These are phyloP conservation scores for Xylaria nigripes DNA, from an alignment of 495 filamentous ascomycete genomes.

Conservation along the genomic window DNA sequence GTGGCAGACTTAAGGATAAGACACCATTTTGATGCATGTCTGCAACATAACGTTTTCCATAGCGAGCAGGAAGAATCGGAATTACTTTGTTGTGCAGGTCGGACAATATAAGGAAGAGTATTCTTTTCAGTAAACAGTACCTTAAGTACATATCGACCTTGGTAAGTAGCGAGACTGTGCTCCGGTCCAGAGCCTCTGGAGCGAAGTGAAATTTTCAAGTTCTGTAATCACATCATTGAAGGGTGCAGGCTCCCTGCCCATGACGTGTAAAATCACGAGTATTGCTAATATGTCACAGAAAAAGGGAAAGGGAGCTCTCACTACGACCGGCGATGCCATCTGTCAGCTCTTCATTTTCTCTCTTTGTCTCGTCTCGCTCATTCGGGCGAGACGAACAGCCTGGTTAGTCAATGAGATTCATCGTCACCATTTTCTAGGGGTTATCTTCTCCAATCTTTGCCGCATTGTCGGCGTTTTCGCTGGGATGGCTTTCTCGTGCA, in stretches of 20 bases:
- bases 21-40: no score
- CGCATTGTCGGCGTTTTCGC: background rate
- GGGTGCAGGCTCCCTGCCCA: no score
- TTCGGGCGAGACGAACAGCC: conserved; percentile 11
- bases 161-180: no score
- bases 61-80: no score
- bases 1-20: no score
- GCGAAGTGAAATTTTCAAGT: no score
- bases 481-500: background rate
- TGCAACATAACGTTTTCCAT: no score
- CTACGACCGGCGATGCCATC: background rate
- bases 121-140: no score
- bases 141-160: no score
- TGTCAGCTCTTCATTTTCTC: background rate
- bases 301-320: background rate
- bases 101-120: no score
- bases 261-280: background rate
- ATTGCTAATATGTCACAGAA: background rate
- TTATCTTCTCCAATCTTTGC: conserved; percentile 24
- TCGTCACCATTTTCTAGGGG: conserved; percentile 22
- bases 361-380: background rate
- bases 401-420: conserved; percentile 14
- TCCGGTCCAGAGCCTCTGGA: no score
- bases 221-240: background rate
- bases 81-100: no score